Percentiles rank a stretch among this genome's conserved stretches.
phyloP scores from a whole-genome alignment of 2,329 filamentous ascomycete genomes.

The Xylaria polymorpha region DNA sequence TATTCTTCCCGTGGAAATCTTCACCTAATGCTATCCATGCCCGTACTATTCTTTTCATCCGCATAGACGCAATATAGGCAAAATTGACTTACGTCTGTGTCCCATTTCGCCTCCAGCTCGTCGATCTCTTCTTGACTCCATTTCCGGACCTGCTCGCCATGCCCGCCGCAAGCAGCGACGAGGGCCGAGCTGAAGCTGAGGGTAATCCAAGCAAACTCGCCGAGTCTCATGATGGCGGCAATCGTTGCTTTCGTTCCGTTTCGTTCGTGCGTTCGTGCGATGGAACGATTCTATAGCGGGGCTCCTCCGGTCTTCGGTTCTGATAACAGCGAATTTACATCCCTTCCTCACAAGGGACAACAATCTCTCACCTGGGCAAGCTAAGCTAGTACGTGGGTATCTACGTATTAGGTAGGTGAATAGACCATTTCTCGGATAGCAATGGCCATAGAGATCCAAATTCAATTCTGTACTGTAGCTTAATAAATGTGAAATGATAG shows the following conservation, averaged over 20 bases:
- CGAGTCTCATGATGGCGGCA: slow-evolving; percentile 43
- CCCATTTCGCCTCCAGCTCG: slow-evolving; percentile 68
- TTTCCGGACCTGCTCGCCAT: slow-evolving; percentile 53
- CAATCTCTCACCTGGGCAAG: slow-evolving; percentile 4
- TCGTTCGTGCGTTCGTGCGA: background rate
- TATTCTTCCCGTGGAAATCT: background rate
- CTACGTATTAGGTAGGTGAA: background rate
- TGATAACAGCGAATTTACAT: background rate
- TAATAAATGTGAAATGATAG: background rate
- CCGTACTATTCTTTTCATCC: background rate
- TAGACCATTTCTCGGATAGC: background rate
- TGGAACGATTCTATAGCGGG: slow-evolving; percentile 14
- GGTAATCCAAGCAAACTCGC: slow-evolving; percentile 42
- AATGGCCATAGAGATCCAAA: background rate
- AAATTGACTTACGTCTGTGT: slow-evolving; percentile 60
- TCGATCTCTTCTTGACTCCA: slow-evolving; percentile 64
- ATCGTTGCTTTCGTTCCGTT: background rate
- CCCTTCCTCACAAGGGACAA: slow-evolving; percentile 7
- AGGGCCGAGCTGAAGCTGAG: slow-evolving; percentile 45
- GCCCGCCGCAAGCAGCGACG: slow-evolving; percentile 49
- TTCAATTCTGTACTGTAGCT: background rate
- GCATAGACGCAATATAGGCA: background rate
- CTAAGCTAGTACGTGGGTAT: background rate
- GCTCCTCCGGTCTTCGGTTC: slow-evolving; percentile 15
- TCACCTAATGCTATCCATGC: background rate